Evolutionary conservation across 306 rosid species (phyloP), one percentile per base, ranked within the genome.

Genomic region (Fragaria vesca): DNA sequence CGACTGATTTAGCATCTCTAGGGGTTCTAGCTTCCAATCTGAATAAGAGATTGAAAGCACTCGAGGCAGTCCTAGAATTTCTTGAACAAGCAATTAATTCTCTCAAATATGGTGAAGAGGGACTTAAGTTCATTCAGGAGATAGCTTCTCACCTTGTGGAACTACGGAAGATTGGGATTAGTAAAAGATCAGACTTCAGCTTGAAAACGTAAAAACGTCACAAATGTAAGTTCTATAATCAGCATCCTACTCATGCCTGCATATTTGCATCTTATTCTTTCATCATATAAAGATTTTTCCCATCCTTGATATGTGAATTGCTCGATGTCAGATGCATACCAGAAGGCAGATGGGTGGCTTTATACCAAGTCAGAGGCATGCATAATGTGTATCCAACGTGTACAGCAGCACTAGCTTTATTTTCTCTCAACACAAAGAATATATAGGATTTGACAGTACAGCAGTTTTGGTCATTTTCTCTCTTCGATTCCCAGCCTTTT

Each of bases 91-190:
- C 85, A 20, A 28, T 91, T 71, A 90, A 83, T 73, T 77, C 88
- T 46, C 86, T 89, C 38, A 83, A 82, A 52, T 80, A 80, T 8
- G 93, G 93, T 66, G 91, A 84, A 24, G 87, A 89, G 74, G 99
- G 98, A 51, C 87, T 87, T 63, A 80, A 79, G 65, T 85, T 93
- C 76, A 79, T 96, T 81, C 87, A 81, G 74, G 94, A 91, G 83
- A 86, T 96, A 79, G 91, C 96, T 79, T 69, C 86, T 71, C 91
- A 82, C 76, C 87, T 93, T 60, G 96, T 38, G 79, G 91, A 93
- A 76, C 71, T 93, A 45, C 88, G 91, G 55, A 81, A 68, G 83
- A 81, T 91, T 30, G 85, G 90, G 32, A 76, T 75, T 72, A 83
- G 79, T 50, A 76, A 87, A 83, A 20, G 86, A 89, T 79, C 76